Conservation (phyloP, 768 basidiomycete species). For the Rhodotorula diobovata region DNA sequence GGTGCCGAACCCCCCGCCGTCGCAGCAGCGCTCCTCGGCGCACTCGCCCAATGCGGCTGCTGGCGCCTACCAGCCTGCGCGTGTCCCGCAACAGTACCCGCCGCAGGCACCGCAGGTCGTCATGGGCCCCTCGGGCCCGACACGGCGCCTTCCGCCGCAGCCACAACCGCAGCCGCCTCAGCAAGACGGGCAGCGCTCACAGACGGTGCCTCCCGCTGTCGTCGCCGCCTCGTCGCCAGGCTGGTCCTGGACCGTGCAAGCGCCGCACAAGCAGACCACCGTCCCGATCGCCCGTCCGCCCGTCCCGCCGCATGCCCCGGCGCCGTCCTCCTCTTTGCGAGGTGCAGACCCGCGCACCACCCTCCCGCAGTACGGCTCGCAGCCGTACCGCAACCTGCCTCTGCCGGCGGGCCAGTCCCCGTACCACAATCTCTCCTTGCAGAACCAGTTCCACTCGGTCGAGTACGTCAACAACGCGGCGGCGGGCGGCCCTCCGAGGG, state of each 20-base stretch:
- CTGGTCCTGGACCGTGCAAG: neutral
- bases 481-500: neutral
- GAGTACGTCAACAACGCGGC: neutral
- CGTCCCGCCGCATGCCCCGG: neutral
- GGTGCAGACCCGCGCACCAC: conserved; percentile 8
- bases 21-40: too few relatives aligned
- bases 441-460: conserved; percentile 14
- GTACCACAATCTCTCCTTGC: conserved; percentile 38
- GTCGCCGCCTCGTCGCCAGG: conserved; percentile 13
- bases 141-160: conserved; percentile 26
- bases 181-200: conserved; percentile 2
- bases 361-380: conserved; percentile 17
- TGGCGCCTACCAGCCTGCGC: conserved; percentile 1
- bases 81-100: neutral
- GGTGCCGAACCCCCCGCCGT: neutral
- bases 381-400: conserved; percentile 32
- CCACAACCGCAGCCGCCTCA: neutral
- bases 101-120: conserved; percentile 14
- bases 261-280: neutral
- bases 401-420: conserved; percentile 4
- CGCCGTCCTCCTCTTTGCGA: neutral
- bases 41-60: neutral
- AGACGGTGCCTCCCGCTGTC: conserved; percentile 19
- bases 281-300: neutral
- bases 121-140: conserved; percentile 20